Base-by-base conservation (phyloP, 441 rosid species). In the Aleurites moluccanus region DNA sequence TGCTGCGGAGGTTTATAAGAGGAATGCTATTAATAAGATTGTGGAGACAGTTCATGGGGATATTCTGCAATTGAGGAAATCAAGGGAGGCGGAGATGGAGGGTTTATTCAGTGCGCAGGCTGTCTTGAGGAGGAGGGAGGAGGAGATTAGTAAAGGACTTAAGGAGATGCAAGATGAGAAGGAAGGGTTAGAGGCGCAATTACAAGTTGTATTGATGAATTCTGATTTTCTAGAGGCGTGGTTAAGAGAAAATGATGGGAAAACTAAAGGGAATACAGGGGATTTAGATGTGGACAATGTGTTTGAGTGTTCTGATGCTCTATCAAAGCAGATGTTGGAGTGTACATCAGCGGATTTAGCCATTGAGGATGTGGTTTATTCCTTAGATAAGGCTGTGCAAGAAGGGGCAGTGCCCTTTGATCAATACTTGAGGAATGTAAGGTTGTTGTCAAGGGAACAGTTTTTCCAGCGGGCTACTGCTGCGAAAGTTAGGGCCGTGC, bases 391-490 rank as follows among this genome's bases (percentile, higher is more conserved):
- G 84, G 92, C 92, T 0, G 86, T 86, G 59, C 99, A 95, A 79
- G 99, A 90, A 40, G 93, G 95, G 21, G 84, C 83, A 1, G 78
- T 95, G 45, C 92, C 97, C 0, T 90, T 93, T 76, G 98, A 91
- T 85, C 93, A 85, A 79, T 95, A 95, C 66, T 81, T 95, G 89
- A 89, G 94, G 89, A 92, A 82, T 79, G 92, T 95, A 60, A 90
- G 99, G 84, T 73, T 88, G 80, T 76, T 93, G 87, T 90, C 99
- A 0, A 87, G 99, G 20, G 97, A 96, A 64, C 99, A 96, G 87
- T 96, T 96, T 81, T 93, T 96, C 61, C 95, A 92, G 53, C 75
- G 95, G 63, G 99, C 98, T n/a, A 89, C 92, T 0, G 94, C 86
- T 6, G 82, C 90, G 0, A 96, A 96, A 83, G 92, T 93, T 73